Conservation (phyloP, 768 basidiomycete genomes). For the Cyclocybe cylindracea region DNA sequence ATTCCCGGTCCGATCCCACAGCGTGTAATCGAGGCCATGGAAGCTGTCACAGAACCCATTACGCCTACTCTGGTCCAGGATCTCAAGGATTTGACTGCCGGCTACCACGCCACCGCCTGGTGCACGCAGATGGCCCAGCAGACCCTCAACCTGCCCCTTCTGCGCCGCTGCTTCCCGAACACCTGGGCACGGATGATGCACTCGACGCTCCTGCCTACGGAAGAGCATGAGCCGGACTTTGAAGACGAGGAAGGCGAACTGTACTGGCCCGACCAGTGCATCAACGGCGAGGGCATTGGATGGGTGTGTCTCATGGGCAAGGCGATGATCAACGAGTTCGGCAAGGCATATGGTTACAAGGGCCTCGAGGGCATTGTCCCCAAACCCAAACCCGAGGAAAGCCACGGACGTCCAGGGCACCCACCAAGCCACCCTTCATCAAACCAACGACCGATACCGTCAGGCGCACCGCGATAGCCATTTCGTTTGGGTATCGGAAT, state of each 20-base stretch:
- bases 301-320: conserved; percentile 90
- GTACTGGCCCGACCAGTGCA: conserved; percentile 78
- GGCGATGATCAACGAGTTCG: conserved; percentile 84
- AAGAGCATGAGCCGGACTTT: conserved; percentile 80
- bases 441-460: conserved; percentile 9
- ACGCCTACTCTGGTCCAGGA: conserved; percentile 40
- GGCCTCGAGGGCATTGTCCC: conserved; percentile 74
- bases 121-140: conserved; percentile 53
- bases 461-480: conserved; percentile 16
- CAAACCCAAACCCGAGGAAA: conserved; percentile 49
- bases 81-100: conserved; percentile 42
- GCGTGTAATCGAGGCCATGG: conserved; percentile 44
- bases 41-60: conserved; percentile 44
- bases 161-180: conserved; percentile 72
- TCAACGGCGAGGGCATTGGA: conserved; percentile 76
- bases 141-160: conserved; percentile 61
- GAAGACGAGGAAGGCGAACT: conserved; percentile 86
- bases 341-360: conserved; percentile 71
- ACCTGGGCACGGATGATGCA: conserved; percentile 76
- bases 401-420: neutral
- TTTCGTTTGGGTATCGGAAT: too few species aligned
- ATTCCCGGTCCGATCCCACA: conserved; percentile 40
- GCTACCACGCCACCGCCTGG: conserved; percentile 40
- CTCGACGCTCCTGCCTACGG: conserved; percentile 58
- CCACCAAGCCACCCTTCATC: neutral